phyloP scores from a whole-genome alignment of 139 green algal species.

The Diplosphaera chodatii region DNA sequence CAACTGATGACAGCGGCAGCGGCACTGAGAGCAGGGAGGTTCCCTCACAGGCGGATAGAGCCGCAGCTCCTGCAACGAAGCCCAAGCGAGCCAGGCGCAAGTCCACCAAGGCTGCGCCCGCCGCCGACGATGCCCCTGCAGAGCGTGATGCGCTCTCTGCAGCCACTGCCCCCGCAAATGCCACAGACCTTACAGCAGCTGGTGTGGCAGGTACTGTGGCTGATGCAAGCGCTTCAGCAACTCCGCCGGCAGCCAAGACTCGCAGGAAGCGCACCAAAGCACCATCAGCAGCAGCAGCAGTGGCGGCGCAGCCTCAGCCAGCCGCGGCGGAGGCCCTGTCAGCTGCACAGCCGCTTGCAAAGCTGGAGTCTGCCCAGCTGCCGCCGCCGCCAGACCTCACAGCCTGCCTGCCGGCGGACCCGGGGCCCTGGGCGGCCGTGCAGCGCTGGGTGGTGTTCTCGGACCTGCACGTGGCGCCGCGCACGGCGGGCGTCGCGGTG shows the following conservation, averaged over 20 bases:
- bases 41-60: not conserved
- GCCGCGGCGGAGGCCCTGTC: too few species aligned
- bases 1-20: not conserved
- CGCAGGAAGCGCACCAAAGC: too few species aligned
- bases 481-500: slow-evolving; percentile 46
- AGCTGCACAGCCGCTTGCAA: too few species aligned
- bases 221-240: too few species aligned
- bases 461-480: slow-evolving; percentile 78
- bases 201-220: too few species aligned
- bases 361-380: too few species aligned
- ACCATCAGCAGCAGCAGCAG: too few species aligned
- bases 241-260: too few species aligned
- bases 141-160: not conserved
- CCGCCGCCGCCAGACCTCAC: not conserved
- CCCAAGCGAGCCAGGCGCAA: not conserved
- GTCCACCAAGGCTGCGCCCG: not conserved
- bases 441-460: slow-evolving; percentile 77
- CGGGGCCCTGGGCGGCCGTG: not conserved
- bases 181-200: not conserved
- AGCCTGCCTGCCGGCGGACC: not conserved
- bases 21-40: not conserved
- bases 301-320: too few species aligned
- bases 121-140: not conserved
- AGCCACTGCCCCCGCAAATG: not conserved
- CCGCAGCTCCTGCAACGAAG: not conserved